phyloP scores from a whole-genome alignment of 768 basidiomycete species.

The Scleroderma citrinum region DNA sequence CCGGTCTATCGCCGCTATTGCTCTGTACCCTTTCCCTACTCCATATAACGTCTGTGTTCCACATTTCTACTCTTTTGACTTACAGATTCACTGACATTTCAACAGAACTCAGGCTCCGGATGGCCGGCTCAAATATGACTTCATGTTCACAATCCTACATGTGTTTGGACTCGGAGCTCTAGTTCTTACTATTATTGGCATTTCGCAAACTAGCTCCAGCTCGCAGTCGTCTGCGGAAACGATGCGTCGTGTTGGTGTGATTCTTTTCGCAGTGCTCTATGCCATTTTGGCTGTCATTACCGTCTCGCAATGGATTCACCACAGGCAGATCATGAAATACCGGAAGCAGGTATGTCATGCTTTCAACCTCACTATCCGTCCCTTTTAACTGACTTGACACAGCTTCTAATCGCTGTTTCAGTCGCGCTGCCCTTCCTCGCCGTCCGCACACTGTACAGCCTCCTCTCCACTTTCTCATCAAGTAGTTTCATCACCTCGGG shows the following conservation, averaged over 20 bases:
- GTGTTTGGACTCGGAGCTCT: constrained; percentile 24
- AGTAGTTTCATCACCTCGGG: constrained; percentile 32
- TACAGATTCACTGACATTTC: neutral
- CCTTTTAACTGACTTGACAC: constrained; percentile 7
- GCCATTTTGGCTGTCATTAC: constrained; percentile 40
- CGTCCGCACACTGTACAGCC: constrained; percentile 40
- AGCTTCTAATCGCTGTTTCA: constrained; percentile 55
- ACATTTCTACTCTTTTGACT: neutral
- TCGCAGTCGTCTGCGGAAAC: constrained; percentile 17
- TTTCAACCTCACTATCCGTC: neutral
- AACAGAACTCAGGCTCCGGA: constrained; percentile 27
- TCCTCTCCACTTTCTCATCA: constrained; percentile 53
- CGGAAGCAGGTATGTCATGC: constrained; percentile 29
- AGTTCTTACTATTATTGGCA: constrained; percentile 29
- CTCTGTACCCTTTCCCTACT: constrained; percentile 33
- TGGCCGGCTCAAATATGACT: constrained; percentile 7
- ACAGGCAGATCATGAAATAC: constrained; percentile 28
- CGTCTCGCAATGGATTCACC: constrained; percentile 49
- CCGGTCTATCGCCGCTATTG: constrained; percentile 37
- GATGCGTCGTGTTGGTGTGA: constrained; percentile 29
- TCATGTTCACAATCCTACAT: constrained; percentile 23
- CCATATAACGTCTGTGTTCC: constrained; percentile 27
- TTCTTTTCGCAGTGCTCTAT: constrained; percentile 32
- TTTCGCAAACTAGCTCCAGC: constrained; percentile 13
- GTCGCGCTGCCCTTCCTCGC: constrained; percentile 56